Evolutionary conservation across 352 stramenopile species (phyloP), one percentile per base, ranked within the genome.

Genomic region (Vaucheria bursata): DNA sequence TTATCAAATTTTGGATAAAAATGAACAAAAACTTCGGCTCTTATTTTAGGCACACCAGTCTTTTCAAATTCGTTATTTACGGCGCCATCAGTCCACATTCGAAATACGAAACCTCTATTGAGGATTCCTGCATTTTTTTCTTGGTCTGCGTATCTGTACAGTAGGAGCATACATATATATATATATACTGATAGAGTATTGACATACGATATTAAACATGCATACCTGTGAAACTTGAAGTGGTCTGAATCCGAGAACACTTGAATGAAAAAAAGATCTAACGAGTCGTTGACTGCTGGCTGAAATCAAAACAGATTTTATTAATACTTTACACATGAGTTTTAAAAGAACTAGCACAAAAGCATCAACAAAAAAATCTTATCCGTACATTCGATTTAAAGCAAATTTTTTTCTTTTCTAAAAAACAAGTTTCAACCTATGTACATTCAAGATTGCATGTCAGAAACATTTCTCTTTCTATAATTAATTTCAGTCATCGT

Each of bases 1-100:
- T 72, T 72, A 35, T 72, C 65, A 40, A 72, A 72, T 35, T 72
- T 72, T 2, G 65, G 65, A 35, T 72, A 72, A 40, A 72, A 72
- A 35, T 72, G 36, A 29, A 72, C 25, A 40, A 72, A 72, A 29
- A 72, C 65, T 12, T 72, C 65, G 6, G 65, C 65, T 2, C 65
- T 1, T 35, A 25, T 36, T 2, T 31, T 7, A 7, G 12, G 12
- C 8, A 2, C 31, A 38, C 5, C 31, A 18, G 59, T 34, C 6
- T 8, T 38, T 38, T 38, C 59, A 69, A 18, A 12, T 59, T 59
- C 45, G 25, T 59, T 59, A 25, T 25, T n/a, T n/a, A n/a, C n/a
- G n/a, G n/a, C n/a, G n/a, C n/a, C n/a, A n/a, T n/a, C n/a, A n/a
- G n/a, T n/a, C 65, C 65, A 72, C 1, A 72, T 35, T 34, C 65